Evolutionary conservation across 805 yeast species (phyloP).

Genomic region (Cyberlindnera xylosilytica): DNA sequence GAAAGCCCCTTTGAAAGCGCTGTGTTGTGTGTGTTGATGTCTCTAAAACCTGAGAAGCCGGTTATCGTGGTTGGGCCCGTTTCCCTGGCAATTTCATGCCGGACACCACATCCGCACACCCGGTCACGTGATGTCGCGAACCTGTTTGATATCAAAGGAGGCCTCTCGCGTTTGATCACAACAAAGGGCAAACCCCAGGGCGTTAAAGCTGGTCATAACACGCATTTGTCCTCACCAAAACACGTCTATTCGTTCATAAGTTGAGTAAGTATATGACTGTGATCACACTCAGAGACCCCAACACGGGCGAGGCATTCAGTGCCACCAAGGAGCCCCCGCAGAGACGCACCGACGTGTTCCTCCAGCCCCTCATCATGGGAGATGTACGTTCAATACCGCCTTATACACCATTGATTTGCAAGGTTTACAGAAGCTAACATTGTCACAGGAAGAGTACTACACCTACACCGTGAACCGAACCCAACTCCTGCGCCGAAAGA

Average conservation of each 20-base stretch:
- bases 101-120: constrained; percentile 7
- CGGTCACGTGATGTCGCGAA: not conserved
- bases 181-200: no score
- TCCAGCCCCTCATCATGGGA: not conserved
- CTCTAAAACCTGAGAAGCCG: not conserved
- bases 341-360: not conserved
- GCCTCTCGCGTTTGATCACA: no score
- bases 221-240: no score
- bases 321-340: constrained; percentile 5
- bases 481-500: constrained; percentile 6
- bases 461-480: not conserved
- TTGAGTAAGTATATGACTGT: no score
- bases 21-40: not conserved
- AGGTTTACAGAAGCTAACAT: no score
- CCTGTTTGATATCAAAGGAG: not conserved
- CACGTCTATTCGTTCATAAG: no score
- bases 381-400: not conserved
- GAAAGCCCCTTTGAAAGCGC: not conserved
- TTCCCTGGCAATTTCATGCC: constrained; percentile 12
- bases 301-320: not conserved
- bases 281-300: not conserved
- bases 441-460: constrained; percentile 8
- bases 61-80: constrained; percentile 4
- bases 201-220: no score
- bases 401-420: no score